phyloP scores from a whole-genome alignment of 768 basidiomycete genomes.

The Rhodocollybia butyracea region DNA sequence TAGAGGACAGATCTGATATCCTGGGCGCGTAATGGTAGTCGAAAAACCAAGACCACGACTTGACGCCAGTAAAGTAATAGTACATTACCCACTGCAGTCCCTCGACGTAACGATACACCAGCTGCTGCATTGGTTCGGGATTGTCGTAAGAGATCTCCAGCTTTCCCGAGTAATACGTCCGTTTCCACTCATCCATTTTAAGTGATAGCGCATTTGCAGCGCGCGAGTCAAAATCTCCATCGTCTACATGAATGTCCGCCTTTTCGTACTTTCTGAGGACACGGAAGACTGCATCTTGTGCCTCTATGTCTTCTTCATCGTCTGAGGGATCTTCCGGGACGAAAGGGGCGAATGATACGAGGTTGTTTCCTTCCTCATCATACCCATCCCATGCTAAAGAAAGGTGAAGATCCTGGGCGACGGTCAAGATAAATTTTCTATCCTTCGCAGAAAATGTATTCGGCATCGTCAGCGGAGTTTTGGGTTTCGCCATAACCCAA shows the following conservation, averaged over 20 bases:
- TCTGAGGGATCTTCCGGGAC: slow-evolving; percentile 52
- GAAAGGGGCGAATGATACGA: slow-evolving; percentile 54
- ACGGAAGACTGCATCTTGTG: slow-evolving; percentile 68
- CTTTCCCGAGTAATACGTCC: slow-evolving; percentile 88
- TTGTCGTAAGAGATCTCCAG: slow-evolving; percentile 76
- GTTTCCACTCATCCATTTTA: slow-evolving; percentile 94
- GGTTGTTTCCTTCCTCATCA: slow-evolving; percentile 75
- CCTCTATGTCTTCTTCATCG: slow-evolving; percentile 68
- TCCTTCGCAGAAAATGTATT: slow-evolving; percentile 83
- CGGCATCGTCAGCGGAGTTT: slow-evolving; percentile 57
- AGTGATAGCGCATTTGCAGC: slow-evolving; percentile 69
- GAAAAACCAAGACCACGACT: slow-evolving; percentile 99
- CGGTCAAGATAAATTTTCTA: slow-evolving; percentile 69
- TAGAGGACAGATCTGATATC: slow-evolving; percentile 70
- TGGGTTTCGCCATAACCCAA: slow-evolving; percentile 56
- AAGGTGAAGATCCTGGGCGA: slow-evolving; percentile 78
- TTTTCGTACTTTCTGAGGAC: slow-evolving; percentile 87
- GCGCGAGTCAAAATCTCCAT: slow-evolving; percentile 74
- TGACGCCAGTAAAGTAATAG: slow-evolving; percentile 96
- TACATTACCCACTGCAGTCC: slow-evolving; percentile 99
- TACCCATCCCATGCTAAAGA: slow-evolving; percentile 91
- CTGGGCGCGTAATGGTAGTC: slow-evolving; percentile 96
- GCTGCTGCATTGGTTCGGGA: slow-evolving; percentile 60
- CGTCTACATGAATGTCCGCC: slow-evolving; percentile 74
- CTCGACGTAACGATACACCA: slow-evolving; percentile 83